Base-by-base conservation (phyloP, 2,329 filamentous ascomycete species). In the Pestalotiopsis sp. region DNA sequence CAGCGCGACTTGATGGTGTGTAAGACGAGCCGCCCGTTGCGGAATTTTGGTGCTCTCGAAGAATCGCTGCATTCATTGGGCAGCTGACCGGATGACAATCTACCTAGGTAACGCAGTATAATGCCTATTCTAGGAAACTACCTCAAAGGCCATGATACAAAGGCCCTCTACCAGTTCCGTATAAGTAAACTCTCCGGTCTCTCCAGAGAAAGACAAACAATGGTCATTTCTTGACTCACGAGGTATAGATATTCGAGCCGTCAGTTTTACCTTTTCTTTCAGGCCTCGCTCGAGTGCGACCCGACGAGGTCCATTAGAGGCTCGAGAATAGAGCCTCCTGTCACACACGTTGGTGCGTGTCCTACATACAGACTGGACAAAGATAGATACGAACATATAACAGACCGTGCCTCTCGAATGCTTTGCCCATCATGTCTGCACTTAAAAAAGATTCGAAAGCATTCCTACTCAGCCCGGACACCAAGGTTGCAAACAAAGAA, bases 401-500 rank as follows among this genome's bases (percentile, higher is more conserved):
- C 31, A 36, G 31, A 52, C 3, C 20, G 45, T 9, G n/a, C n/a
- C 14, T 52, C n/a, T 52, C 17, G 45, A n/a, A 6, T n/a, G 4
- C 45, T 11, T 52, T 52, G 17, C 45, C 17, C 45, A 64, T 27
- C 20, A 64, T 64, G 61, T 64, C 61, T 17, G 20, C 61, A 20
- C 20, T 20, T 4, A 27, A 45, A n/a, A 64, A 64, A 64, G 61
- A 64, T 23, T 38, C 39, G 17, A 64, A 64, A 20, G 45, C 61
- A 20, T 39, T 39, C 17, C 61, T 64, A 20, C 61, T 64, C 41
- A 64, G 39, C 27, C 61, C 61, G 17, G 12, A n/a, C 7, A 49
- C 20, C 38, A 45, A 52, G 25, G 39, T 13, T 23, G 11, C 38
- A 6, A 45, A 64, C 41, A 23, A n/a, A 52, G 36, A 64, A 27